Evolutionary conservation across 2,329 filamentous ascomycete species (phyloP).

Genomic region (Pyrenophora seminiperda): DNA sequence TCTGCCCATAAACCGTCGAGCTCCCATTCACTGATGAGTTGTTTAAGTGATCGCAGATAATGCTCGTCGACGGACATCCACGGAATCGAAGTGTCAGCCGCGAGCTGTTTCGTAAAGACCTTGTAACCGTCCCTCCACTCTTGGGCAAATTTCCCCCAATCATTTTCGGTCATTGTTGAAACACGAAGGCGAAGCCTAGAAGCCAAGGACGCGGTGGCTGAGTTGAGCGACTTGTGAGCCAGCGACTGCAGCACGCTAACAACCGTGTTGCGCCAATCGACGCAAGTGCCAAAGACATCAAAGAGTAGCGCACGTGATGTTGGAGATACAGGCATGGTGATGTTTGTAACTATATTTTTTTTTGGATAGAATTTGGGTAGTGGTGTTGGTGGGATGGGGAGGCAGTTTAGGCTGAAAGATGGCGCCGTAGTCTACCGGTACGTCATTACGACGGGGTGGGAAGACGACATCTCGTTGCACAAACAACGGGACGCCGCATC

Average conservation of each 20-base stretch:
- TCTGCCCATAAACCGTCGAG: constrained; percentile 64
- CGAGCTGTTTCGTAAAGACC: constrained; percentile 62
- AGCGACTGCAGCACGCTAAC: constrained; percentile 61
- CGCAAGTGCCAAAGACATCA: constrained; percentile 80
- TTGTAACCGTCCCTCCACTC: constrained; percentile 72
- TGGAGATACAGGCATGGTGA: constrained; percentile 33
- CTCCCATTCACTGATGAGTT: constrained; percentile 61
- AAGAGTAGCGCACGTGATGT: constrained; percentile 67
- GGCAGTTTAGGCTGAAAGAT: background rate
- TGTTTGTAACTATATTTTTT: constrained; percentile 9
- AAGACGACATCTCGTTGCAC: background rate
- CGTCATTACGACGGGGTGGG: background rate
- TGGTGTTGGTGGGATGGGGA: background rate
- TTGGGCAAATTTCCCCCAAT: constrained; percentile 70
- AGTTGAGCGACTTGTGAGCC: constrained; percentile 56
- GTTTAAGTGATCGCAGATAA: constrained; percentile 65
- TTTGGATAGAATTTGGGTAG: background rate
- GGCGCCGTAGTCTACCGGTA: background rate
- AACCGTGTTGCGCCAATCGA: constrained; percentile 76
- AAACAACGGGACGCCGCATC: background rate
- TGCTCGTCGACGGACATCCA: constrained; percentile 77
- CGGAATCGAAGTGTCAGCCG: constrained; percentile 48
- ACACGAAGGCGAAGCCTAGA: constrained; percentile 56
- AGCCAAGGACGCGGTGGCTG: constrained; percentile 53
- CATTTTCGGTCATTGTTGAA: constrained; percentile 57